These are phyloP conservation scores for Pestalotiopsis fici DNA, from an alignment of 2,329 filamentous ascomycete species.

Conservation along the genomic window DNA sequence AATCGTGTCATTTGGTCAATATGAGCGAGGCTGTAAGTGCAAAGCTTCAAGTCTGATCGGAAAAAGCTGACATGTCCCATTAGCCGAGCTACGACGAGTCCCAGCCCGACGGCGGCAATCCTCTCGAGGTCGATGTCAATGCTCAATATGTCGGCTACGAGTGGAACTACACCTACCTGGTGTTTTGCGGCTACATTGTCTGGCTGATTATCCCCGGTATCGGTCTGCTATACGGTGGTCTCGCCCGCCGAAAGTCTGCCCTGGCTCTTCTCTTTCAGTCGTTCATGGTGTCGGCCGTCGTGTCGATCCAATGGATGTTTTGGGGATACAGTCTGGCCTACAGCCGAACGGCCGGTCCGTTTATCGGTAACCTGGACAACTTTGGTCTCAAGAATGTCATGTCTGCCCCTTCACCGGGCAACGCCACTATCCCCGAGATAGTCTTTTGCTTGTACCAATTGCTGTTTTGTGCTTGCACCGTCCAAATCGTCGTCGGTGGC, in stretches of 20 bases:
- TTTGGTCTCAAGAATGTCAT: constrained; percentile 35
- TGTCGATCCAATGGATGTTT: constrained; percentile 48
- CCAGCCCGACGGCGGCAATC: constrained; percentile 24
- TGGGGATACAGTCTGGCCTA: constrained; percentile 46
- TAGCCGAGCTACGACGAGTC: constrained; percentile 20
- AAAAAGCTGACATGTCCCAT: background rate
- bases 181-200: constrained; percentile 61
- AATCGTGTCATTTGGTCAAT: background rate
- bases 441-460: constrained; percentile 37
- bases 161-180: constrained; percentile 61
- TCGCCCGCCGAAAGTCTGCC: constrained; percentile 37
- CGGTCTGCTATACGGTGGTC: constrained; percentile 39
- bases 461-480: constrained; percentile 38
- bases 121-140: constrained; percentile 29
- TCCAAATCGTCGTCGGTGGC: constrained; percentile 40
- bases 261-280: constrained; percentile 49
- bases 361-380: constrained; percentile 35
- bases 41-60: background rate
- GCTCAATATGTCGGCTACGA: constrained; percentile 59
- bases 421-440: constrained; percentile 36
- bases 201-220: constrained; percentile 58
- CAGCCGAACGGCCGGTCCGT: constrained; percentile 34
- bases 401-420: constrained; percentile 37
- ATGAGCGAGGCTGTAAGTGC: constrained; percentile 8
- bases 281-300: constrained; percentile 44